Base-by-base conservation (phyloP, 306 rosid genomes). In the Prunus fruticosa region DNA sequence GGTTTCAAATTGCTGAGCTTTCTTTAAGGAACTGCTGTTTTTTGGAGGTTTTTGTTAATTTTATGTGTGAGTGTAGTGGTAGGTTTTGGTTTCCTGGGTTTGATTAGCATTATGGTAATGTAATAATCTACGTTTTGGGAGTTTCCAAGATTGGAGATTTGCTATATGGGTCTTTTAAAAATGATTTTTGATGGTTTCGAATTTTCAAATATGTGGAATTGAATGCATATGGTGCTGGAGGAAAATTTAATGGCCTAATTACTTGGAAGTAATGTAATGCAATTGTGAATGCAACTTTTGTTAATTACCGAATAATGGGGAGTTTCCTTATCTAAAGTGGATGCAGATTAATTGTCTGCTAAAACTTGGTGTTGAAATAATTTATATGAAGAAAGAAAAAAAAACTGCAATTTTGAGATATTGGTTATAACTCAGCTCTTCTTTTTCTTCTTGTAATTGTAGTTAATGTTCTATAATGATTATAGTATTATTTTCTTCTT, bases 401-500 rank as follows among this genome's bases (percentile, higher is more conserved):
- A 7, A n/a, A 32, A 49, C 20, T 60, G 28, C 14, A 69, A 25
- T 27, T 74, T 65, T 14, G 43, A 18, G 45, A 32, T 49, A 65
- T 46, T 67, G 63, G 50, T 41, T 20, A 38, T 10, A 30, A 41
- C 22, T 22, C 7, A 3, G 19, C 12, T 19, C 9, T 43, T 41
- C n/a, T 5, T 58, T 5, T 46, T 63, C 1, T 41, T 3, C 2
- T 52, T 57, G 16, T 14, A 3, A 4, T 18, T 18, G 20, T 32
- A 30, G 20, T 30, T 38, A 11, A 67, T 46, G 72, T 30, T 69
- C 47, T 52, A 8, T 76, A 6, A 19, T 52, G 78, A 11, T 57
- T 64, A n/a, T 76, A 14, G 27, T 8, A n/a, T 28, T 58, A 12
- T 41, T 65, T 49, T 45, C 63, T 77, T 49, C 58, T 76, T 65